These are phyloP conservation scores for Saccharomycopsis oosterbeekiorum DNA, from an alignment of 805 yeast species.

Conservation along the genomic window DNA sequence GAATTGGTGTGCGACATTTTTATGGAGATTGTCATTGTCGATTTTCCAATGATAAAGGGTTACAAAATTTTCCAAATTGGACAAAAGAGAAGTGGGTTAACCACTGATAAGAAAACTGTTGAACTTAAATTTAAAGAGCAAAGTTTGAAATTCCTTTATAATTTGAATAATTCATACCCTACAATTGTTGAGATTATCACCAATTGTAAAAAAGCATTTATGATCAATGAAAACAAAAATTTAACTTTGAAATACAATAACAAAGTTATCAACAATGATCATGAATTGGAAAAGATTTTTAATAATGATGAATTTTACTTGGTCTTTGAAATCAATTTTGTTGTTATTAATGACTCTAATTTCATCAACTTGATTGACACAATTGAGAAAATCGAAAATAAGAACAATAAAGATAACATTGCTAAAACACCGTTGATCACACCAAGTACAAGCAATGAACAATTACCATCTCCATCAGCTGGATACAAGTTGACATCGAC, in stretches of 20 bases:
- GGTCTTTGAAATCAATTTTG: conserved; percentile 4
- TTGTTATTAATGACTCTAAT: conserved; percentile 1
- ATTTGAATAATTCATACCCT: conserved; percentile 67
- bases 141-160: conserved; percentile 55
- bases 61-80: neutral
- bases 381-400: neutral
- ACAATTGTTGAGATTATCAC: conserved; percentile 67
- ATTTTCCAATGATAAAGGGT: conserved; percentile 46
- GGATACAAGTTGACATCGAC: neutral
- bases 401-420: neutral
- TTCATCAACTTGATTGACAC: neutral
- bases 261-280: conserved; percentile 9
- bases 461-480: neutral
- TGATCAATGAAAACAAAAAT: conserved; percentile 26
- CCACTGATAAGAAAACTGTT: conserved; percentile 26
- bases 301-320: neutral
- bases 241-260: neutral
- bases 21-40: conserved; percentile 47
- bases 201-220: conserved; percentile 66
- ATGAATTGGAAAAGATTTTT: conserved; percentile 12
- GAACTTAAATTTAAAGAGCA: conserved; percentile 43
- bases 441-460: neutral
- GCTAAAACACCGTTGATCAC: neutral
- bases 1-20: conserved; percentile 59
- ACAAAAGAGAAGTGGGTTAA: neutral